These are phyloP conservation scores for Acmispon strigosus DNA, from an alignment of 306 rosid genomes.

Conservation along the genomic window DNA sequence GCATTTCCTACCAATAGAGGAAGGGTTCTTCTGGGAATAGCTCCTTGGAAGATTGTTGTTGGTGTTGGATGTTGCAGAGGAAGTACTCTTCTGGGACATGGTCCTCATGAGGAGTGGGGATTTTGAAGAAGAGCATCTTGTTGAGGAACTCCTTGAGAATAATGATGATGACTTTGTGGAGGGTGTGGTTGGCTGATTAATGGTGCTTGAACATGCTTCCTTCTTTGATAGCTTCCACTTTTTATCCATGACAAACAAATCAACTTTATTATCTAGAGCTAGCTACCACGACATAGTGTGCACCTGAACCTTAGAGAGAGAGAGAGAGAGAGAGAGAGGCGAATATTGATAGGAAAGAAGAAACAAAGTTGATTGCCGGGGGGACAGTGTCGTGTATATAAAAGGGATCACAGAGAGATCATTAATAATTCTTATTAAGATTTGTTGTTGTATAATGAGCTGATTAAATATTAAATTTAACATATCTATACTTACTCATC, in stretches of 20 bases:
- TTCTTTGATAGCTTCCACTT: slow-evolving; percentile 83
- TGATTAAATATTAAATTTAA: slow-evolving; percentile 5
- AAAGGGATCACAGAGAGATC: slow-evolving; percentile 2
- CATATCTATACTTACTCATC: too few relatives aligned
- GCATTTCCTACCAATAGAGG: slow-evolving; percentile 66
- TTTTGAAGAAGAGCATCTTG: slow-evolving; percentile 58
- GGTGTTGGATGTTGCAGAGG: slow-evolving; percentile 33
- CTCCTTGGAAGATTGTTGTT: slow-evolving; percentile 50
- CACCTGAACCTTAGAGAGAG: neutral
- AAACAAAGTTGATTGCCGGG: slow-evolving; percentile 19
- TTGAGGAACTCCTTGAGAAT: slow-evolving; percentile 61
- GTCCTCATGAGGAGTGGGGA: slow-evolving; percentile 54
- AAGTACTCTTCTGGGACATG: slow-evolving; percentile 46
- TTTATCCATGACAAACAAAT: slow-evolving; percentile 49
- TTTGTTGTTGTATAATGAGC: slow-evolving; percentile 1
- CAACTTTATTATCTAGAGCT: neutral
- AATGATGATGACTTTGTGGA: slow-evolving; percentile 38
- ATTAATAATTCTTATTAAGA: slow-evolving; percentile 4
- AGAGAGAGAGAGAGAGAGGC: neutral
- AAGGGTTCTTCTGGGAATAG: slow-evolving; percentile 57
- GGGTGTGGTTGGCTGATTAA: neutral
- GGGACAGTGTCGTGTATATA: slow-evolving; percentile 18
- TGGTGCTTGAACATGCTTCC: slow-evolving; percentile 34
- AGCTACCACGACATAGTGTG: neutral
- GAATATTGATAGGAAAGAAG: slow-evolving; percentile 10